Base-by-base conservation (phyloP, 306 rosid genomes). In the Luffa aegyptiaca region DNA sequence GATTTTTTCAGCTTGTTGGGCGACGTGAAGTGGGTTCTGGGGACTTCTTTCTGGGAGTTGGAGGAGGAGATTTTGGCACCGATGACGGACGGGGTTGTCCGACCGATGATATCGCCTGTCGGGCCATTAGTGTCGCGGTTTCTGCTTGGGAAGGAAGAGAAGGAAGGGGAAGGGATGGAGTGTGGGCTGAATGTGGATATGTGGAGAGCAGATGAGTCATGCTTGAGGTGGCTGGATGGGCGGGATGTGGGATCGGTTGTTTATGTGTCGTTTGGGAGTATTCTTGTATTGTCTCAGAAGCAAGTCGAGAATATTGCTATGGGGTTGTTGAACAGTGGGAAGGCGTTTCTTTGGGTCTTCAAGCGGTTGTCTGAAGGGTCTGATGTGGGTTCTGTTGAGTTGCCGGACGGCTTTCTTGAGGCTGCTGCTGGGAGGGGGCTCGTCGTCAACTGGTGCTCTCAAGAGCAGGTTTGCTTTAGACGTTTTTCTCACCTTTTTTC, bases 41-140 rank as follows among this genome's bases (percentile, higher is more conserved):
- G 90, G 21, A 9, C 83, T 42, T 91, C 96, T 0, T 82, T 83
- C 81, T 79, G 42, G 21, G 90, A 91, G 80, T 82, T 90, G 7
- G 93, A 88, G 76, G 73, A 87, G 20, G 90, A 85, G 46, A 77
- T 83, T 26, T 84, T 88, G 48, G 83, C 72, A 0, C 85, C 92
- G 21, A 81, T 91, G 88, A 82, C 61, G 18, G 5, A 11, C 3
- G 44, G 20, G 70, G 14, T 31, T 12, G 57, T 35, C 74, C 84
- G 0, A 51, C 86, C 10, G 42, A 58, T 33, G 1, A 63, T 91
- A 33, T 37, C 46, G 35, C 70, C 89, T 0, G 72, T 89, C 64
- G 93, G 93, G 12, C 92, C 96, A 1, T 31, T 88, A 57, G 91
- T 91, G 10, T 88, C 93, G 3, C 85, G 85, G 3, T 83, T 83